Evolutionary conservation across 73 alveolate genomes (phyloP).

Genomic region (Symbiodinium pilosum): DNA sequence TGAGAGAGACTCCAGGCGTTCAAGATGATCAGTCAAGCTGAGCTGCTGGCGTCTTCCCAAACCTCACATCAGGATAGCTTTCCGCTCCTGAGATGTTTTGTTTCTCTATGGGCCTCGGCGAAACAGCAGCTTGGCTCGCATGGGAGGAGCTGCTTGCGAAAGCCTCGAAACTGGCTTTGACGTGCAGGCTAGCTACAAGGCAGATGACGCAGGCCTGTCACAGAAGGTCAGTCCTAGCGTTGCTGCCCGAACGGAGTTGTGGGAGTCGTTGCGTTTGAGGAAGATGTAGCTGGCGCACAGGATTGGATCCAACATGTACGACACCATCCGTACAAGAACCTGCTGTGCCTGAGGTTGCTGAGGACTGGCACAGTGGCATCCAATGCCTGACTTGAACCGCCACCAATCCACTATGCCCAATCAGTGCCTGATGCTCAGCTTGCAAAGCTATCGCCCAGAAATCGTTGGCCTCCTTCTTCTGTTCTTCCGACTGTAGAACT

Average conservation of each 20-base stretch:
- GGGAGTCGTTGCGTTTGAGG: slow-evolving; percentile 92
- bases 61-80: too few species aligned
- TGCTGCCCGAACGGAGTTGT: slow-evolving; percentile 87
- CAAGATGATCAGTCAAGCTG: too few species aligned
- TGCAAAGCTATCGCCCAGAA: too few species aligned
- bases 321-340: too few species aligned
- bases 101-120: slow-evolving; percentile 82
- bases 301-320: background rate
- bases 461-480: slow-evolving; percentile 63
- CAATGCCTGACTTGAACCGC: slow-evolving; percentile 12
- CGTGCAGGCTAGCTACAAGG: background rate
- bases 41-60: too few species aligned
- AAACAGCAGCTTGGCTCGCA: slow-evolving; percentile 65
- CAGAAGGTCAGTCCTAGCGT: slow-evolving; percentile 50
- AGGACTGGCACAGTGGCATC: slow-evolving; percentile 61
- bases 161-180: slow-evolving; percentile 25
- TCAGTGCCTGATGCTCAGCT: too few species aligned
- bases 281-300: slow-evolving; percentile 45
- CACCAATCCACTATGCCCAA: too few species aligned
- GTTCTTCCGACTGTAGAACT: slow-evolving; percentile 40
- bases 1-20: too few species aligned
- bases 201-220: slow-evolving; percentile 14
- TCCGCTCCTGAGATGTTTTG: too few species aligned
- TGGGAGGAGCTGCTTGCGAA: background rate
- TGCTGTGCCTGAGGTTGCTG: slow-evolving; percentile 72